Conservation (phyloP, 345 rosid genomes). For the Gossypium stocksii region DNA sequence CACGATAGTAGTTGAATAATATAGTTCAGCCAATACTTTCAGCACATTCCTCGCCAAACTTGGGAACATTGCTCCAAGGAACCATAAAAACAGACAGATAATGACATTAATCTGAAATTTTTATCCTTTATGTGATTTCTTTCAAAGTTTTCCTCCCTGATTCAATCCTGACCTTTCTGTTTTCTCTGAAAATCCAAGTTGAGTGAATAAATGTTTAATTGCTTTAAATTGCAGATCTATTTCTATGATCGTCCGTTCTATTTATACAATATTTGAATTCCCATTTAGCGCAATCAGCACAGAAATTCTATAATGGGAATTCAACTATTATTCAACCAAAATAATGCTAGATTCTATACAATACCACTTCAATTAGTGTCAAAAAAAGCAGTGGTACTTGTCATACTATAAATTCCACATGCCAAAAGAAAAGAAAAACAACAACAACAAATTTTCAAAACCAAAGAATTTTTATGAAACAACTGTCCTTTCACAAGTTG, state of each 20-base stretch:
- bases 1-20: slow-evolving; percentile 1
- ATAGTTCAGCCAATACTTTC: neutral
- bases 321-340: neutral
- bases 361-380: neutral
- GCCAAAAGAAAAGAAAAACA: neutral
- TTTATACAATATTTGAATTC: neutral
- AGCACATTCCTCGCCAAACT: neutral
- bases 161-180: neutral
- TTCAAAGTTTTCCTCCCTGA: neutral
- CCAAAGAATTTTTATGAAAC: neutral
- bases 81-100: neutral
- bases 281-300: neutral
- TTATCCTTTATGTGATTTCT: neutral
- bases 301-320: neutral
- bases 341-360: neutral
- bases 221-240: neutral
- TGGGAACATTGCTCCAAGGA: neutral
- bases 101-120: neutral
- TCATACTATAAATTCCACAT: neutral
- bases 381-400: neutral
- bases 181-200: neutral
- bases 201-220: neutral
- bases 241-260: neutral
- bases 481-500: neutral
- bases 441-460: neutral